Base-by-base conservation (phyloP, 2,329 filamentous ascomycete genomes). In the Nectriaceae sp. region DNA sequence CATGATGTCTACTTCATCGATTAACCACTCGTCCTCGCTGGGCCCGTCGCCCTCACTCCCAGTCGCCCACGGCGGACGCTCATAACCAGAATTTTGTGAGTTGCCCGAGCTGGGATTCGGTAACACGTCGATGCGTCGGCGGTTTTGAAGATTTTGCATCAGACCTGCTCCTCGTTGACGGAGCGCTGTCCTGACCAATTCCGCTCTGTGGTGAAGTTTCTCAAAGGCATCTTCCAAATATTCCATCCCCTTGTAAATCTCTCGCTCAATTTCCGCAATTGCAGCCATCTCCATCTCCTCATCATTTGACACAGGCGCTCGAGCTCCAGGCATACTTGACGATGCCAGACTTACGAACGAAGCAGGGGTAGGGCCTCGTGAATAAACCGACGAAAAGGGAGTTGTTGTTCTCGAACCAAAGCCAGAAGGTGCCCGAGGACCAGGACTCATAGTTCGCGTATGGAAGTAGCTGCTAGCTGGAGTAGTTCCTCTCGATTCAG, bases 171-270 rank as follows among this genome's bases (percentile, higher is more conserved):
- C 85, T 35, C 93, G 88, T 65, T 94, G 88, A 5, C 92, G 87
- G 4, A 97, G 77, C 1, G 87, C 83, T 19, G 83, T 85, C 4
- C 93, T 85, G 15, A 97, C 89, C 16, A 78, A 70, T 71, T 97
- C 91, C 2, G 93, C 93, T 62, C 87, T 87, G 57, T 84, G 81
- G 65, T 97, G 93, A n/a, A 97, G 77, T 21, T 83, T 84, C 72
- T 97, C 93, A 60, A 97, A 97, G 0, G 92, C 91, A 64, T 97
- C 90, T 69, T 97, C 93, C 20, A 97, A 80, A 0, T 85, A 85
- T 71, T 97, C 93, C 93, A 97, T 97, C 53, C 92, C 90, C 26
- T 84, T 80, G 70, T 93, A 97, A 49, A 97, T 96, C 63, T 96
- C 90, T 5, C 91, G 84, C 70, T 97, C 93, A 33, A 97, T 85